These are phyloP conservation scores for Triticum monococcum DNA, from an alignment of 176 grass and related monocot genomes.

Conservation along the genomic window DNA sequence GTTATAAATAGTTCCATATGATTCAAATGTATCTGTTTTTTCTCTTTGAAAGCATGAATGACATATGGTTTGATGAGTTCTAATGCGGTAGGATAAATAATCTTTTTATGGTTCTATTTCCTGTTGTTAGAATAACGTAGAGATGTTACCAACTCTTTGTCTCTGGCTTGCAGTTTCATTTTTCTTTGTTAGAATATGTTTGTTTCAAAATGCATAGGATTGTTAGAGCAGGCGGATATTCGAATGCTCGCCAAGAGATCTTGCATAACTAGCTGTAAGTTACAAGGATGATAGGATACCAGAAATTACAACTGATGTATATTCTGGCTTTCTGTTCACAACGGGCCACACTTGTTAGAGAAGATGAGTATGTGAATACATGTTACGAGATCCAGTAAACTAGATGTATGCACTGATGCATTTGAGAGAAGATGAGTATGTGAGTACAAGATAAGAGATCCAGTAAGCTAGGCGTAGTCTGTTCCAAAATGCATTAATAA, in stretches of 20 bases:
- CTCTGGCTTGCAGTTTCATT: not conserved
- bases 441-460: not conserved
- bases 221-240: not conserved
- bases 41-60: not conserved
- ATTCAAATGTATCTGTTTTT: slow-evolving; percentile 4
- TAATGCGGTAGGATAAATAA: not conserved
- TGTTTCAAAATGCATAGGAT: not conserved
- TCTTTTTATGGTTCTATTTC: not conserved
- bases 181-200: not conserved
- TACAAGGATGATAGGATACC: not conserved
- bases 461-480: not conserved
- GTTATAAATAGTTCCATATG: not conserved
- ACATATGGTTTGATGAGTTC: not conserved
- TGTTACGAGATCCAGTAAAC: not conserved
- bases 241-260: not conserved
- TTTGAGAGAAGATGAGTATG: not conserved
- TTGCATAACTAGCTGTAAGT: not conserved
- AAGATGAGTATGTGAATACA: not conserved
- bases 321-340: not conserved
- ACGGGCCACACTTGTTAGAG: not conserved
- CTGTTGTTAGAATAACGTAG: not conserved
- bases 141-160: not conserved
- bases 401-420: not conserved
- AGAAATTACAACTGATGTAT: not conserved
- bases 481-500: not conserved